phyloP scores from a whole-genome alignment of 129 eudicot species.

The Flaveria linearis region DNA sequence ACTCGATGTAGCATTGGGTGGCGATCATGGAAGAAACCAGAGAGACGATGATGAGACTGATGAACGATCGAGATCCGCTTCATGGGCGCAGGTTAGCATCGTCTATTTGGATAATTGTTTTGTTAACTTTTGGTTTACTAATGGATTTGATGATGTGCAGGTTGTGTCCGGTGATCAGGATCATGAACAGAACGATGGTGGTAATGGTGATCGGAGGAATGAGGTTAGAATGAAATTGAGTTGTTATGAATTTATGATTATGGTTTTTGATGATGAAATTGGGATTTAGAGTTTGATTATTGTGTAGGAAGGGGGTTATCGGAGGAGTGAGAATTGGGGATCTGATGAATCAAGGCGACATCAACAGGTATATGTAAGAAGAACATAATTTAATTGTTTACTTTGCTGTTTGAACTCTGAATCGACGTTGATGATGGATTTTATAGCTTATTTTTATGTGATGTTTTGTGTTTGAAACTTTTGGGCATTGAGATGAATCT shows the following conservation, averaged over 20 bases:
- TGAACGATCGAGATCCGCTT: conserved; percentile 73
- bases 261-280: neutral
- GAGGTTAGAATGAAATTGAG: conserved; percentile 38
- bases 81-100: conserved; percentile 73
- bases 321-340: conserved; percentile 53
- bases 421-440: no score
- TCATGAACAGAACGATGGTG: conserved; percentile 30
- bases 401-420: neutral
- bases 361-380: conserved; percentile 46
- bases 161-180: conserved; percentile 48
- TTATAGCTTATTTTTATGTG: no score
- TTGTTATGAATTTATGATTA: neutral
- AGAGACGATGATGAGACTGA: conserved; percentile 40
- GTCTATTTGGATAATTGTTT: neutral
- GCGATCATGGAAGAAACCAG: conserved; percentile 27
- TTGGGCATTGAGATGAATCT: no score
- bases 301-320: conserved; percentile 47
- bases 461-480: no score
- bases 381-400: neutral
- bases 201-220: conserved; percentile 31
- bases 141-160: conserved; percentile 33
- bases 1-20: conserved; percentile 61
- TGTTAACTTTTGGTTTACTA: neutral
- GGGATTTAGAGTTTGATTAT: conserved; percentile 11
- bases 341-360: conserved; percentile 55